Conservation (phyloP, 2,329 filamentous ascomycete species). For the Exserohilum rostratum region DNA sequence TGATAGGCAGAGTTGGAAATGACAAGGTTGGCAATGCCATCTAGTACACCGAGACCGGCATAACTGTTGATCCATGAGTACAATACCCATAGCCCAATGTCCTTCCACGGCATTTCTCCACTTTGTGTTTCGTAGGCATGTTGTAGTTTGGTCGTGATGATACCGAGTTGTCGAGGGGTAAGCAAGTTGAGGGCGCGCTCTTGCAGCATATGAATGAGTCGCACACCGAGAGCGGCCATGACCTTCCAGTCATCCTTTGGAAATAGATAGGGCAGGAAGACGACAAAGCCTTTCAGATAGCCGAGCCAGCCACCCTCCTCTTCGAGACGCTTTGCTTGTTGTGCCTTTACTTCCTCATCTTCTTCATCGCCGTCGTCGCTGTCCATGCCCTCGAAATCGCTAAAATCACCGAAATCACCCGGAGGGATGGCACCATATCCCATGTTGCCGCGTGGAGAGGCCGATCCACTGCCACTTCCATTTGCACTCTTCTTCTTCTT, state of each 20-base stretch:
- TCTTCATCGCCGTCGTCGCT: constrained; percentile 57
- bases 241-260: constrained; percentile 70
- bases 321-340: constrained; percentile 67
- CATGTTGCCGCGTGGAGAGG: constrained; percentile 47
- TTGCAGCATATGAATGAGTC: constrained; percentile 70
- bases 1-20: constrained; percentile 64
- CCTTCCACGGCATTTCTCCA: constrained; percentile 57
- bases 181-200: constrained; percentile 77
- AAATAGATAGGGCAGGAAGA: constrained; percentile 82
- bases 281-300: constrained; percentile 74
- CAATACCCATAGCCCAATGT: constrained; percentile 59
- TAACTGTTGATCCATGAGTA: constrained; percentile 57
- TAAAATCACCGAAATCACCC: constrained; percentile 13
- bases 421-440: constrained; percentile 44
- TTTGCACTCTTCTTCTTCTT: constrained; percentile 24
- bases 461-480: constrained; percentile 19
- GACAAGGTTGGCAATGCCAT: constrained; percentile 59
- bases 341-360: constrained; percentile 61
- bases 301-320: constrained; percentile 77
- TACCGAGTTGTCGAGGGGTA: constrained; percentile 80
- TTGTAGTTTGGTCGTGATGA: constrained; percentile 73
- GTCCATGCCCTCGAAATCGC: too few relatives aligned
- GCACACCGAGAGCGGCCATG: constrained; percentile 70
- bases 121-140: constrained; percentile 45
- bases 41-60: constrained; percentile 59